A percentile compares a stretch with the other conserved stretches of the same genome.
Conservation (phyloP, 164 flowering plant species). For the Warburgia ugandensis region DNA sequence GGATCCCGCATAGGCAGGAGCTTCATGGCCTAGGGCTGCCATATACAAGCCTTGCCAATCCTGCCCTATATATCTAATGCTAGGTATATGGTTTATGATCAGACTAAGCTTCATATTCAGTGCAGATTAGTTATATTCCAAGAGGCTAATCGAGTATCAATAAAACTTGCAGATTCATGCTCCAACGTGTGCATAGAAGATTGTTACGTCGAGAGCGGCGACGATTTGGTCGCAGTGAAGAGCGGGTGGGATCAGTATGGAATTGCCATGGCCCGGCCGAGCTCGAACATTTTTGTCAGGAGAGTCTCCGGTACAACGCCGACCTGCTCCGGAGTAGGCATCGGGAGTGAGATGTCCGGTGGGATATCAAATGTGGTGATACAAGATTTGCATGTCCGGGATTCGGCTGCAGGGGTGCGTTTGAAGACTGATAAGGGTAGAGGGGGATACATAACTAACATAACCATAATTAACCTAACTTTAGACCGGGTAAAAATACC, state of each 20-base stretch:
- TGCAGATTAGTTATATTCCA: neutral
- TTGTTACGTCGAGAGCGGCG: constrained; percentile 99
- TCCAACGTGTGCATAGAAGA: constrained; percentile 81
- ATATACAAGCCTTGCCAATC: no score
- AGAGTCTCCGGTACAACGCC: constrained; percentile 94
- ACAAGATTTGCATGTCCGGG: constrained; percentile 57
- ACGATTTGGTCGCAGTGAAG: constrained; percentile 93
- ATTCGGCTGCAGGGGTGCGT: constrained; percentile 92
- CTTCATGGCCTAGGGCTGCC: no score
- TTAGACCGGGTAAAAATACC: constrained; percentile 87
- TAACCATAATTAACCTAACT: constrained; percentile 52
- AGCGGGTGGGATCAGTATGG: constrained; percentile 99
- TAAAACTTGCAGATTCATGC: constrained; percentile 59
- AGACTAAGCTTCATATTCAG: neutral
- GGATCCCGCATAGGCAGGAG: no score
- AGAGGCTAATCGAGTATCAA: neutral
- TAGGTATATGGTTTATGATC: no score
- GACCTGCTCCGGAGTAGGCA: constrained; percentile 95
- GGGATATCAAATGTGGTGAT: constrained; percentile 67
- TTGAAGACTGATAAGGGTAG: constrained; percentile 84
- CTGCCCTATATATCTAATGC: no score
- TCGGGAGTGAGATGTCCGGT: constrained; percentile 99
- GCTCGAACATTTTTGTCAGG: constrained; percentile 71
- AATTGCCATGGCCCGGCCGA: constrained; percentile 72
- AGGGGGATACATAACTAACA: constrained; percentile 80